Conservation (phyloP, 1,284 basidiomycete species). For the Cryptococcus depauperatus region DNA sequence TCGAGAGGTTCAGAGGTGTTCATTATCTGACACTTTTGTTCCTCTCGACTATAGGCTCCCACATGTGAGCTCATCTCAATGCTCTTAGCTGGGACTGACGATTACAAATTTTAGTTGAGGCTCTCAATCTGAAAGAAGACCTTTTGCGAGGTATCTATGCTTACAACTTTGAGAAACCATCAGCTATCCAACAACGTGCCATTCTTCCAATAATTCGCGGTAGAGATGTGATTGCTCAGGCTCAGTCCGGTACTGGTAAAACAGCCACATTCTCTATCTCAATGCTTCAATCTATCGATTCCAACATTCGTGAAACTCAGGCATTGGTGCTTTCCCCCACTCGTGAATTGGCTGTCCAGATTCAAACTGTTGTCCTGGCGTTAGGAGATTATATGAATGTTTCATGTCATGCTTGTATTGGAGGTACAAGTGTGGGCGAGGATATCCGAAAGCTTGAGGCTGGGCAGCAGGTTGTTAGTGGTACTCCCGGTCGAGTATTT, state of each 20-base stretch:
- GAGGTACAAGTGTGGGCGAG: constrained; percentile 94
- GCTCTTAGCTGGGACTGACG: constrained; percentile 9
- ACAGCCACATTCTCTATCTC: constrained; percentile 96
- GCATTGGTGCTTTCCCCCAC: constrained; percentile 92
- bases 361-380: constrained; percentile 95
- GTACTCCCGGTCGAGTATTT: constrained; percentile 96
- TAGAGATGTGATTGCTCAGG: constrained; percentile 95
- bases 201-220: constrained; percentile 92
- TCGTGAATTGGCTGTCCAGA: constrained; percentile 92
- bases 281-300: constrained; percentile 88
- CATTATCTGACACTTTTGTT: constrained; percentile 40
- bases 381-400: constrained; percentile 99
- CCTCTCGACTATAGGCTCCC: constrained; percentile 45
- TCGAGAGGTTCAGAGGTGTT: constrained; percentile 43
- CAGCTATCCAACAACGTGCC: constrained; percentile 96
- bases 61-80: constrained; percentile 36
- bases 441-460: constrained; percentile 98
- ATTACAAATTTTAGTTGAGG: constrained; percentile 65
- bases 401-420: constrained; percentile 97
- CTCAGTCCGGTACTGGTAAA: constrained; percentile 99
- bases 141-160: constrained; percentile 95
- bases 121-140: constrained; percentile 90
- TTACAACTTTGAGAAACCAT: constrained; percentile 99
- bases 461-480: constrained; percentile 94
- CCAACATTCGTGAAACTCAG: constrained; percentile 89